These are phyloP conservation scores for Cichorium intybus DNA, from an alignment of 140 eudicot genomes.

Conservation along the genomic window DNA sequence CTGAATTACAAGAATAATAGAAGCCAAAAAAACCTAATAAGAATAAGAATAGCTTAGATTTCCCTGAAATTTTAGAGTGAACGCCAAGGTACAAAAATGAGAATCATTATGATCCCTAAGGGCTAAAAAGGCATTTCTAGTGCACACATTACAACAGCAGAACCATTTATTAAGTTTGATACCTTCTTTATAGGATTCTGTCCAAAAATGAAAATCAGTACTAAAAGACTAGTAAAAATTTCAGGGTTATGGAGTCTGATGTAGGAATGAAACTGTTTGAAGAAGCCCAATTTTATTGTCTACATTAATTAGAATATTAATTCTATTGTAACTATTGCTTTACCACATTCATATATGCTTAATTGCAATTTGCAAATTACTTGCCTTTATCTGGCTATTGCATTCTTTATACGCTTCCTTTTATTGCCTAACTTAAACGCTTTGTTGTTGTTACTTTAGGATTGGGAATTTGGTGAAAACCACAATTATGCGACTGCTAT, in stretches of 20 bases:
- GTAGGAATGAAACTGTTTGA: background rate
- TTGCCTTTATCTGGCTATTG: background rate
- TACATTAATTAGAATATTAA: background rate
- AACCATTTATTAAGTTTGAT: background rate
- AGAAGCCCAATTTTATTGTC: background rate
- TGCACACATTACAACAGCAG: slow-evolving; percentile 11
- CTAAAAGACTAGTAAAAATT: background rate
- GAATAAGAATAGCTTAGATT: background rate
- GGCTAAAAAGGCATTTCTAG: background rate
- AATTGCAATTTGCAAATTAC: background rate
- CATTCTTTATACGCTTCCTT: background rate
- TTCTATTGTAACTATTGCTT: background rate
- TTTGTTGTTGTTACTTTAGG: slow-evolving; percentile 37
- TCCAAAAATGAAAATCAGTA: too few relatives aligned
- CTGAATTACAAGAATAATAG: background rate
- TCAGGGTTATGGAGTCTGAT: background rate
- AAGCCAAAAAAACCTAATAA: background rate
- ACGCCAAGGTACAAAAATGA: background rate
- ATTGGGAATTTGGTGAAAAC: slow-evolving; percentile 80
- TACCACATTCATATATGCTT: background rate
- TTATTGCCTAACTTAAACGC: background rate
- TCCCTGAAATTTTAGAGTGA: too few relatives aligned
- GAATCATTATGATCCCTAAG: background rate
- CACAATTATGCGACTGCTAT: slow-evolving; percentile 77
- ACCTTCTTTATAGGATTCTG: too few relatives aligned